These are phyloP conservation scores for Picea mariana DNA, from an alignment of 83 land plant species.

Conservation along the genomic window DNA sequence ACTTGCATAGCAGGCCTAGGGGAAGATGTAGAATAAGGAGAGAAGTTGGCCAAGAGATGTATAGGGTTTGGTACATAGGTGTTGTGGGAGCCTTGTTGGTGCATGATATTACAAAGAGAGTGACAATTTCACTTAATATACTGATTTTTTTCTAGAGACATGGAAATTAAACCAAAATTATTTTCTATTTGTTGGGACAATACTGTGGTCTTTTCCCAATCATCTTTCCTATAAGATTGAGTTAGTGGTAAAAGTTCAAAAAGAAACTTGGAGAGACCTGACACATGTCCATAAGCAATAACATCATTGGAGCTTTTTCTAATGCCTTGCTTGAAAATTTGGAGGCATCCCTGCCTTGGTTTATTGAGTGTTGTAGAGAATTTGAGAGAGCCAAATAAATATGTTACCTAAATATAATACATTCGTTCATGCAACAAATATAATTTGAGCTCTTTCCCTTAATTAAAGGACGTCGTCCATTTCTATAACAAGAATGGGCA, in stretches of 20 bases:
- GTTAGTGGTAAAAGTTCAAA: not conserved
- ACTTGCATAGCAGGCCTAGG: no score
- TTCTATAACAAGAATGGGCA: conserved; percentile 31
- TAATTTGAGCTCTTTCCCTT: conserved; percentile 1
- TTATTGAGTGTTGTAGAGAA: conserved; percentile 28
- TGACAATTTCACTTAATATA: not conserved
- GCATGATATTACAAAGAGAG: no score
- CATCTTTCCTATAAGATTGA: conserved; percentile 24
- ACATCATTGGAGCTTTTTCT: conserved; percentile 36
- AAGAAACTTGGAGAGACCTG: conserved; percentile 55
- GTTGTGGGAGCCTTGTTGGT: no score
- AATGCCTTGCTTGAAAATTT: conserved; percentile 28
- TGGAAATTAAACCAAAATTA: conserved; percentile 6
- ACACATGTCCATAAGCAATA: not conserved
- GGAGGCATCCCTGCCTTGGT: conserved; percentile 36
- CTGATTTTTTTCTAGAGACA: not conserved
- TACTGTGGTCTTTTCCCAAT: conserved; percentile 48
- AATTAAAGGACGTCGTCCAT: conserved; percentile 16
- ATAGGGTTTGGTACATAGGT: no score
- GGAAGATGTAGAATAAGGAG: no score
- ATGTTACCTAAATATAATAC: conserved; percentile 39
- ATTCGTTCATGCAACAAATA: conserved; percentile 25
- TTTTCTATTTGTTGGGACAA: not conserved
- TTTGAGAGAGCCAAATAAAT: conserved; percentile 35
- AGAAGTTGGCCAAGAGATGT: no score